A percentile compares a stretch with the other conserved stretches of the same genome.
These are phyloP conservation scores for Aegilops sharonensis DNA, from an alignment of 176 grass and related monocot species.

Conservation along the genomic window DNA sequence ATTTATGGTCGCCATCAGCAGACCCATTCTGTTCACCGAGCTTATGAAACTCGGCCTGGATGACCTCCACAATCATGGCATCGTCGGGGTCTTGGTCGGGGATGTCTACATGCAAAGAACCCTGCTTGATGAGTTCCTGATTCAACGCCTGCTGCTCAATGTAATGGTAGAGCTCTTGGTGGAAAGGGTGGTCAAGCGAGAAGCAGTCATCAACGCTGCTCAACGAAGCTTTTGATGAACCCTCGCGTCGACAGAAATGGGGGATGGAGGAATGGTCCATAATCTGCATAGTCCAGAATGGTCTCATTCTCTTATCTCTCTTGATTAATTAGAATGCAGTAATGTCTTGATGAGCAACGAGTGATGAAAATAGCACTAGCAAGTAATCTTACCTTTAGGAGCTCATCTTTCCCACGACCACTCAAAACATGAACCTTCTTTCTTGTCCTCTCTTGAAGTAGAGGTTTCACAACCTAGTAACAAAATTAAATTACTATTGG, in stretches of 20 bases:
- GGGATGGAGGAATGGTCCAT: slow-evolving; percentile 87
- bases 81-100: slow-evolving; percentile 66
- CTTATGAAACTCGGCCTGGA: slow-evolving; percentile 81
- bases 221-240: slow-evolving; percentile 48
- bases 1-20: slow-evolving; percentile 16
- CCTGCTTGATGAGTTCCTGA: slow-evolving; percentile 56
- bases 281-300: slow-evolving; percentile 48
- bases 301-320: not conserved
- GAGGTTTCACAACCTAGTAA: slow-evolving; percentile 88
- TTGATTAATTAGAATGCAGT: not conserved
- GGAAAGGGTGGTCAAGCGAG: slow-evolving; percentile 77
- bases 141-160: slow-evolving; percentile 60
- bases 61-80: slow-evolving; percentile 61
- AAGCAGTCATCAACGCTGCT: slow-evolving; percentile 43
- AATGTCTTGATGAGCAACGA: not conserved
- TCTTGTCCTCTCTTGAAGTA: slow-evolving; percentile 92
- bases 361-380: not conserved
- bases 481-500: slow-evolving; percentile 3
- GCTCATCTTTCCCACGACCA: slow-evolving; percentile 72
- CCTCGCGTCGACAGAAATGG: slow-evolving; percentile 72
- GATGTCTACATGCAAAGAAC: slow-evolving; percentile 67
- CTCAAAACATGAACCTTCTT: slow-evolving; percentile 80
- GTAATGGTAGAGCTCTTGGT: slow-evolving; percentile 81
- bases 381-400: slow-evolving; percentile 67
- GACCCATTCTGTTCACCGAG: slow-evolving; percentile 48